These are phyloP conservation scores for Mortierella sp. DNA, from an alignment of 371 early-diverging fungal genomes.

Conservation along the genomic window DNA sequence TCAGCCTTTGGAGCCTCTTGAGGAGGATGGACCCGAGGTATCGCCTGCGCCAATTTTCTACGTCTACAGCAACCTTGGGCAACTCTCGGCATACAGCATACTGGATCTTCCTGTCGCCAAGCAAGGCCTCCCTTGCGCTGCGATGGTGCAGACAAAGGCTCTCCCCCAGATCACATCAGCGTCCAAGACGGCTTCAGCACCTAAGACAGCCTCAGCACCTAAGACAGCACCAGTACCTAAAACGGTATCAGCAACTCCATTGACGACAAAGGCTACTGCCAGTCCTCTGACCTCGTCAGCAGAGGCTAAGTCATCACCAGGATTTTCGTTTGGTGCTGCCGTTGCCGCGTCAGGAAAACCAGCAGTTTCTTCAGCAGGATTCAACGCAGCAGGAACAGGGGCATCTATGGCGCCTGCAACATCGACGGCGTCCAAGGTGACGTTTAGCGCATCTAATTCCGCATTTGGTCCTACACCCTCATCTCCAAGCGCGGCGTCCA, in stretches of 20 bases:
- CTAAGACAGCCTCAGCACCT: conserved; percentile 14
- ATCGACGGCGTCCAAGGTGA: conserved; percentile 14
- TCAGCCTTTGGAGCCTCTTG: conserved; percentile 19
- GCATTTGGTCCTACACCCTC: conserved; percentile 11
- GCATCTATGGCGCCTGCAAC: background rate
- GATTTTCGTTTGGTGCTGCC: background rate
- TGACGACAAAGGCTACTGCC: background rate
- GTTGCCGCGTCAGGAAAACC: background rate
- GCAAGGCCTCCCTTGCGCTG: conserved; percentile 23
- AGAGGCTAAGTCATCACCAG: conserved; percentile 10
- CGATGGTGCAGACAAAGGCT: conserved; percentile 21
- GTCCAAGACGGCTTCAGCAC: background rate
- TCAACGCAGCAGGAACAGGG: conserved; percentile 5
- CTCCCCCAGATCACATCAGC: conserved; percentile 19
- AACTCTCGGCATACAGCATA: conserved; percentile 35
- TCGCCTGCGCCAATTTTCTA: conserved; percentile 40
- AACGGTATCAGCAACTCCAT: background rate
- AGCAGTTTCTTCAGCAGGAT: background rate
- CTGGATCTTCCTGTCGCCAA: conserved; percentile 29
- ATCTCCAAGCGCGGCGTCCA: background rate
- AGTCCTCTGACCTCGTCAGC: background rate
- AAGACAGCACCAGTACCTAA: conserved; percentile 5
- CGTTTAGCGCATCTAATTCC: conserved; percentile 14
- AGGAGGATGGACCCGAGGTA: conserved; percentile 43
- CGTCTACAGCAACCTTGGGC: conserved; percentile 32